Evolutionary conservation across 192 early-diverging fungal genomes (phyloP).

Genomic region (Coemansia sp.): DNA sequence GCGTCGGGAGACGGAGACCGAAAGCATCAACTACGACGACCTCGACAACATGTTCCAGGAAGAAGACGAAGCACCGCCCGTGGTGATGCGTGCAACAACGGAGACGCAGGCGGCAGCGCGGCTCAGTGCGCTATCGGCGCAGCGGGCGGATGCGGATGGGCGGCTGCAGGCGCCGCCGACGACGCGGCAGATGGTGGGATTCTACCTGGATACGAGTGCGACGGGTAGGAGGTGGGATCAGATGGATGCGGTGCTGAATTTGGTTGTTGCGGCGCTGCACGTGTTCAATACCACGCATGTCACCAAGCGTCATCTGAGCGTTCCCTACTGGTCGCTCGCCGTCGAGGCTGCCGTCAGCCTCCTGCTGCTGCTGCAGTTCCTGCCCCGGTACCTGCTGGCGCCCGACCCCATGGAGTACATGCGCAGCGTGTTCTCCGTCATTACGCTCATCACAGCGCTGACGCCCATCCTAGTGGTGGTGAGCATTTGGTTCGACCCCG

Average conservation of each 20-base stretch:
- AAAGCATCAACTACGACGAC: conserved; percentile 41
- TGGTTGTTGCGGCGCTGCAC: conserved; percentile 52
- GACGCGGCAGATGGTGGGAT: conserved; percentile 49
- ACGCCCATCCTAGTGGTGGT: conserved; percentile 55
- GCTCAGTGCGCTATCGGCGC: conserved; percentile 38
- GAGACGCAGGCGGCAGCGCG: conserved; percentile 22
- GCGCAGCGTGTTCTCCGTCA: conserved; percentile 54
- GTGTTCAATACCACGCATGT: conserved; percentile 59
- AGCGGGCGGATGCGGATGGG: conserved; percentile 30
- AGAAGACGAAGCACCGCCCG: conserved; percentile 16
- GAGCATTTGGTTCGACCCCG: conserved; percentile 38
- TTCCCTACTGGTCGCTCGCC: conserved; percentile 51
- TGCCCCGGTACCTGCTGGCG: conserved; percentile 63
- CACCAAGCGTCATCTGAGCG: conserved; percentile 22
- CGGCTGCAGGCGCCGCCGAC: conserved; percentile 43
- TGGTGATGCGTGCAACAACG: conserved; percentile 21
- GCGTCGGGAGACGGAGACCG: conserved; percentile 7
- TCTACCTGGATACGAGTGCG: conserved; percentile 54
- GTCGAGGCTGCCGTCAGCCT: conserved; percentile 52
- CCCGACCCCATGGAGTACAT: conserved; percentile 55
- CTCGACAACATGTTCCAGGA: conserved; percentile 41
- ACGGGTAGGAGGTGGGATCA: conserved; percentile 62
- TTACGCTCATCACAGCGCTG: conserved; percentile 59
- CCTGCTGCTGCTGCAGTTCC: conserved; percentile 57
- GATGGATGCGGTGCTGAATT: conserved; percentile 56